Evolutionary conservation across 108 stramenopile genomes (phyloP).

Genomic region (Cyclotella atomus): DNA sequence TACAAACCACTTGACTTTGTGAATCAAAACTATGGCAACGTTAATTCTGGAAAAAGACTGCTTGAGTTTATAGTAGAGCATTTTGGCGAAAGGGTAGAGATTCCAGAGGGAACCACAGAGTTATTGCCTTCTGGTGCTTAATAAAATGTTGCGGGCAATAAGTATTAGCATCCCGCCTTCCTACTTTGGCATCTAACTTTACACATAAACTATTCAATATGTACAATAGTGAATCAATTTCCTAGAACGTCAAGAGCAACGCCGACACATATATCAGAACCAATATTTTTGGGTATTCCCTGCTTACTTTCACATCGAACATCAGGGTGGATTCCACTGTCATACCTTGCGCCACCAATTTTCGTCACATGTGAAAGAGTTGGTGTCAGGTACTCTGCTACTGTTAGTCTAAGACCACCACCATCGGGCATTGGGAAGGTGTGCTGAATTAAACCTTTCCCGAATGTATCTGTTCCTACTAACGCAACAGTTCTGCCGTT

Average conservation of each 20-base stretch:
- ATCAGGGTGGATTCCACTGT: conserved; percentile 78
- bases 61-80: conserved; percentile 33
- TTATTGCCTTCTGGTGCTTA: conserved; percentile 44
- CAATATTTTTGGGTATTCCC: conserved; percentile 77
- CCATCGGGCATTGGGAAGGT: conserved; percentile 92
- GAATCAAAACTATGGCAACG: conserved; percentile 30
- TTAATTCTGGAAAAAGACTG: conserved; percentile 24
- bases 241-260: conserved; percentile 78
- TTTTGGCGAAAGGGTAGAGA: conserved; percentile 33
- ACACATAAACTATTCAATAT: too few relatives aligned
- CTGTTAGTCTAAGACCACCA: conserved; percentile 80
- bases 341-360: conserved; percentile 65
- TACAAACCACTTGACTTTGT: conserved; percentile 37
- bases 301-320: conserved; percentile 68
- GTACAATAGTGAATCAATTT: too few relatives aligned
- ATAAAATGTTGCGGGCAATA: too few relatives aligned
- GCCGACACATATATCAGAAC: conserved; percentile 84
- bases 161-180: too few relatives aligned
- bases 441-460: conserved; percentile 84
- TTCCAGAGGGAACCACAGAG: conserved; percentile 33
- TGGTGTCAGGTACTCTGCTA: conserved; percentile 86
- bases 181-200: too few relatives aligned
- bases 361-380: conserved; percentile 77
- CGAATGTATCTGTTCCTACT: conserved; percentile 78
- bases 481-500: conserved; percentile 78